Conservation (phyloP, 805 yeast species). For the Monosporozyma aerobia region DNA sequence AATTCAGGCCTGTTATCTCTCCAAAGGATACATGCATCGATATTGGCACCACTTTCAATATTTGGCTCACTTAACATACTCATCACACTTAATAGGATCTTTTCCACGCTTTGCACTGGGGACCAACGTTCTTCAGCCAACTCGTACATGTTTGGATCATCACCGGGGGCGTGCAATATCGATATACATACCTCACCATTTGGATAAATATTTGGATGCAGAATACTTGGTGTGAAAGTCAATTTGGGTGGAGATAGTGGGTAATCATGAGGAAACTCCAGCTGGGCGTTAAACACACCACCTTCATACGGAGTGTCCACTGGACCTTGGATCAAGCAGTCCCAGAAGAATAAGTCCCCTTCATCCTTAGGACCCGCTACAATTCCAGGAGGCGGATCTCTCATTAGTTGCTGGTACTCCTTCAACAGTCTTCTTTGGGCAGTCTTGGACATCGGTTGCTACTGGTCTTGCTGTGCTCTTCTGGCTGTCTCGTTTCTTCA, state of each 20-base stretch:
- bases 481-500: background rate
- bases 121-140: slow-evolving; percentile 96
- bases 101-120: slow-evolving; percentile 96
- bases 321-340: slow-evolving; percentile 77
- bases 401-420: slow-evolving; percentile 77
- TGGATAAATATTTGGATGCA: slow-evolving; percentile 89
- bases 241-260: slow-evolving; percentile 77
- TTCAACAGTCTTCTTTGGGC: slow-evolving; percentile 83
- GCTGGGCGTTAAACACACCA: slow-evolving; percentile 73
- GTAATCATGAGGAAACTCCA: slow-evolving; percentile 68
- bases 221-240: slow-evolving; percentile 66
- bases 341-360: slow-evolving; percentile 70
- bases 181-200: slow-evolving; percentile 96
- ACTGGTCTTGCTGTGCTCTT: background rate
- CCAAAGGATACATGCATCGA: slow-evolving; percentile 76
- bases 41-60: slow-evolving; percentile 90
- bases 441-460: slow-evolving; percentile 35
- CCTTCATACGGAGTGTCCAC: slow-evolving; percentile 77
- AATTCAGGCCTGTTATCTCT: slow-evolving; percentile 70
- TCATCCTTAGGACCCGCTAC: slow-evolving; percentile 85
- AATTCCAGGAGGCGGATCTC: slow-evolving; percentile 90
- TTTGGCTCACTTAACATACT: slow-evolving; percentile 97
- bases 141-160: slow-evolving; percentile 93
- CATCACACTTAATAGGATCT: slow-evolving; percentile 83
- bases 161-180: slow-evolving; percentile 92